Evolutionary conservation across 306 rosid species (phyloP), one percentile per base, ranked within the genome.

Genomic region (Fragaria ananassa): DNA sequence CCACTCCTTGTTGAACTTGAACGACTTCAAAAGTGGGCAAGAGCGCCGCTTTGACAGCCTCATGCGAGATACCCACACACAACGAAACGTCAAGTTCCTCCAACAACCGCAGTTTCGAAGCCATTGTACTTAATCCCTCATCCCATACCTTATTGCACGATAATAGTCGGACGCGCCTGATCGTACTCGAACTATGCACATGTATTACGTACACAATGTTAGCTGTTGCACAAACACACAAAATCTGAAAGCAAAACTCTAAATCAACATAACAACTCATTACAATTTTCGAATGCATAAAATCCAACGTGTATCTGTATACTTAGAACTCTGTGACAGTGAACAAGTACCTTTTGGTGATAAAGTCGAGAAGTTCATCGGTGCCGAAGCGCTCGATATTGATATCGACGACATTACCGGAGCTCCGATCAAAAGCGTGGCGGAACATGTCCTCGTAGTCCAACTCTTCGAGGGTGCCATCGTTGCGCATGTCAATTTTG

Each of bases 361-460:
- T 68, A 46, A 0, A 68, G 4, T 0, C 7, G 21, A 68, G 73
- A 10, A 68, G 39, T 0, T 44, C 6, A n/a, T 88, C 82, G 47
- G 78, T 78, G 34, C 76, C 83, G 66, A 86, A 82, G 76, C 81
- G 13, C 78, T 86, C 86, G 63, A 88, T 19, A 27, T 27, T 27
- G 29, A 27, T 27, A 27, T 27, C 29, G 29, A 27, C 29, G 29
- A 27, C 29, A 27, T 77, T 68, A 6, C 47, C 75, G 12, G 17
- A 35, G 67, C 91, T 89, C 18, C 69, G 80, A 35, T 89, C 79
- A 61, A 90, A 31, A 6, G 87, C 88, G 29, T 67, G 84, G 47
- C 68, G 74, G 68, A 91, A 88, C 72, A 88, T 1, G 58, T 39
- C 81, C 46, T 68, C 57, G 71, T 68, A 47, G 0, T 39, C 35